Evolutionary conservation across 495 filamentous ascomycete species (phyloP), one percentile per base, ranked within the genome.

Genomic region (Polyplosphaeria fusca): DNA sequence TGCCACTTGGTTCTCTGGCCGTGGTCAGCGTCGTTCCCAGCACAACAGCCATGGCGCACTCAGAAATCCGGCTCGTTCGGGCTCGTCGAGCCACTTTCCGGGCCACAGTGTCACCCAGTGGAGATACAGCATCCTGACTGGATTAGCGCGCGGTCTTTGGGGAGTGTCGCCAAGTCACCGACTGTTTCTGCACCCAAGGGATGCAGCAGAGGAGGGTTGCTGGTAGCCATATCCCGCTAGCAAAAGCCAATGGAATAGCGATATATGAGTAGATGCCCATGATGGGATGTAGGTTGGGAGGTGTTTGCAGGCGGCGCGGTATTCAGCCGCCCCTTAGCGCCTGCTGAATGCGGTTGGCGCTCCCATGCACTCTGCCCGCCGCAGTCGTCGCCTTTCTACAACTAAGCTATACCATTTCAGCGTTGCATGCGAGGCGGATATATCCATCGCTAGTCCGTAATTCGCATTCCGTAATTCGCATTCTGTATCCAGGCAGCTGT

Each of bases 1-100:
- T 1, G 81, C 85, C 20, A 86, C 79, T 70, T 90, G 86, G 65
- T 84, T 86, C 46, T 78, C 58, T 61, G 23, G 7, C 16, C 2
- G n/a, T 1, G 23, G 45, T 71, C 82, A 65, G 65, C 89, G 85
- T 46, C 86, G 74, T 64, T 89, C 92, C 89, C 88, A 73, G 88
- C 91, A 39, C 79, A 71, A 62, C 91, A 84, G 0, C 86, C 82
- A 25, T 11, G n/a, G 66, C 91, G 75, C 45, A 85, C 74, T 80
- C 82, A 90, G 30, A 55, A 58, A 66, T 2, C 63, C 58, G 37
- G 49, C 38, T 48, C 52, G 53, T 52, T 66, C 59, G 14, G 58
- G 59, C 43, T 62, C 58, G 7, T 49, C 28, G 4, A 66, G 58
- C 48, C 52, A 53, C 44, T 61, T 58, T 2, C 61, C 61, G 7